Percentiles rank a stretch among this genome's conserved stretches.
These are phyloP conservation scores for Kentomonas sorsogonicus DNA, from an alignment of 208 protist genomes.

Conservation along the genomic window DNA sequence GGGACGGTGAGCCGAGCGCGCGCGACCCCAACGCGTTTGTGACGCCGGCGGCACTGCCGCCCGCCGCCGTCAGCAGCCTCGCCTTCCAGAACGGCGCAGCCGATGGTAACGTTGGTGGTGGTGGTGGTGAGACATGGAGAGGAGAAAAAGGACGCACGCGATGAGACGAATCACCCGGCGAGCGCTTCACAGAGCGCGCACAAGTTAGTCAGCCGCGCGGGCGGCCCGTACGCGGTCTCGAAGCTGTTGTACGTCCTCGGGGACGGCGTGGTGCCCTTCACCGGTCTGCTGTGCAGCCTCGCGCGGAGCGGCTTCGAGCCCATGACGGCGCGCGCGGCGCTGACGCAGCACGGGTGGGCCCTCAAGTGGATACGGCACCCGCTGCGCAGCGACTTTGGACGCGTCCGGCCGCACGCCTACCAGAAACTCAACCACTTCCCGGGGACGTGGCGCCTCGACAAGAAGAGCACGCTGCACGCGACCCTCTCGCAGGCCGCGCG, in stretches of 20 bases:
- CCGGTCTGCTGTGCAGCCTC: conserved; percentile 40
- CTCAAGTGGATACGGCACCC: conserved; percentile 67
- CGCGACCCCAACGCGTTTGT: not conserved
- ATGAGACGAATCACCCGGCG: too few relatives aligned
- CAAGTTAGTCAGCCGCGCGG: not conserved
- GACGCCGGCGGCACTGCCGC: not conserved
- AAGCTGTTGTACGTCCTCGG: conserved; percentile 38
- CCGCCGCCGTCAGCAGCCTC: not conserved
- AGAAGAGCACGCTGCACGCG: conserved; percentile 75
- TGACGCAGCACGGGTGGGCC: conserved; percentile 37
- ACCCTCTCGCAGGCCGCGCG: conserved; percentile 27
- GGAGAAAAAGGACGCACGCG: too few relatives aligned
- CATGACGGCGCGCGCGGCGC: conserved; percentile 19
- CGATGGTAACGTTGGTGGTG: too few relatives aligned
- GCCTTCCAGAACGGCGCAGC: not conserved
- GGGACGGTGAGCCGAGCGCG: conserved; percentile 14
- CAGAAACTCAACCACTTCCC: conserved; percentile 91
- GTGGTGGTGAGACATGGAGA: too few relatives aligned
- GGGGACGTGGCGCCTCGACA: conserved; percentile 65
- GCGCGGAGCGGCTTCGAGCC: conserved; percentile 38
- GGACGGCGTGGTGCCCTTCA: conserved; percentile 49
- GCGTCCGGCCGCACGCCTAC: conserved; percentile 16
- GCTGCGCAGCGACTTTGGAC: conserved; percentile 45
- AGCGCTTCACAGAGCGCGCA: too few relatives aligned
- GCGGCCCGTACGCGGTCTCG: not conserved